Evolutionary conservation across 1,284 basidiomycete genomes (phyloP), one percentile per base, ranked within the genome.

Genomic region (Flammula alnicola): DNA sequence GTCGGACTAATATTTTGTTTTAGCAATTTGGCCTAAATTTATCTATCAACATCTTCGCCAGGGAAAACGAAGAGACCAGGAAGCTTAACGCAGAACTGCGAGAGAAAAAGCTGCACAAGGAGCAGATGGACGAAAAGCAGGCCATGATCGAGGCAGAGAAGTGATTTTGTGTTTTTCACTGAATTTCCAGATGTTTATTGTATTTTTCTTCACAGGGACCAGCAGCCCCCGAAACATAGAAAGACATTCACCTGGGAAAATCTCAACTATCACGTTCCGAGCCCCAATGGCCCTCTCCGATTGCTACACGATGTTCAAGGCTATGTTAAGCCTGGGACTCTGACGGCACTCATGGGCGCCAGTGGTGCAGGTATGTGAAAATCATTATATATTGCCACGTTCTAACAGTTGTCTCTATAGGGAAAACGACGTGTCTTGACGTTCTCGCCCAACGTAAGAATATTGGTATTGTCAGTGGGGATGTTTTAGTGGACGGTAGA

Each of bases 381-480:
- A 32, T 14, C 37, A 42, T 49, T 9, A 12, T 11, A 4, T 2
- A 4, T 44, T 12, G 29, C 12, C n/a, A 8, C 59, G 74, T 30
- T 58, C 46, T 47, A 52, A 63, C 56, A 19, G 14, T 43, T 51
- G 17, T 55, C 39, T 25, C 11, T 1, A 19, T n/a, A 64, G 82
- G 73, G 51, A 93, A 91, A 74, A 91, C 91, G 0, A 93, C 90
- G 0, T 86, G 91, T 49, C 76, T 96, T 22, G 91, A 97, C 65
- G 93, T 94, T 1, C 77, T 96, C 10, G 93, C 94, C 2, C 88
- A 93, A 57, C 81, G 94, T 51, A 92, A 93, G 66, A 93, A 87
- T 49, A 90, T 91, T 57, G 94, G 94, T 66, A 82, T 95, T 20
- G 78, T 97, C 39, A 68, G 77, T 23, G 94, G 95, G 2, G 86